Conservation (phyloP, 805 yeast species). For the Cyberlindnera nakhonratchasimensis region DNA sequence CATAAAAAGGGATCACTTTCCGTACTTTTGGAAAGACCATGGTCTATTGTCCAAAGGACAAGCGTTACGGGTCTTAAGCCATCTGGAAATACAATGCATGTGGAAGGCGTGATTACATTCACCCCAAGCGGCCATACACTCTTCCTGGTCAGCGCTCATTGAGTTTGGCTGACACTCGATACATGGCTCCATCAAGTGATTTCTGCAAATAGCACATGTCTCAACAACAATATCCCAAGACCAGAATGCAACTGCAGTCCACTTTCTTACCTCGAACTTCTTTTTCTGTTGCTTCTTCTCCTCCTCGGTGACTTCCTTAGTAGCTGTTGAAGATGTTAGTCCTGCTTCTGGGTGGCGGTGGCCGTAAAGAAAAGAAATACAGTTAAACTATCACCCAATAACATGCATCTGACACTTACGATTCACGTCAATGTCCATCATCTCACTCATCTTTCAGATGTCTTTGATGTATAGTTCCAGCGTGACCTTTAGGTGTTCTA, state of each 20-base stretch:
- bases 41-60: constrained; percentile 95
- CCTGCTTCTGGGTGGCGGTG: no score
- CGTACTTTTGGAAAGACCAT: constrained; percentile 77
- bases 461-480: neutral
- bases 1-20: constrained; percentile 41
- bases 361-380: no score
- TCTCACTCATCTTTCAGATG: constrained; percentile 18
- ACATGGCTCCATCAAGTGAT: constrained; percentile 97
- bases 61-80: constrained; percentile 92
- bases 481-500: neutral
- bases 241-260: constrained; percentile 99
- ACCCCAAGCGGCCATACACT: constrained; percentile 97
- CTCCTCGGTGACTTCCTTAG: neutral
- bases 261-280: constrained; percentile 89
- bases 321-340: neutral
- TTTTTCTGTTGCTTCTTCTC: constrained; percentile 51
- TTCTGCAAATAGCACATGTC: constrained; percentile 96
- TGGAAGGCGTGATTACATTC: constrained; percentile 98
- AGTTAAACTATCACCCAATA: no score
- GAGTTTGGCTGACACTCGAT: constrained; percentile 92
- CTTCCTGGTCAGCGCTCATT: constrained; percentile 56
- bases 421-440: constrained; percentile 28
- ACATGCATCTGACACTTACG: constrained; percentile 20
- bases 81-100: constrained; percentile 90
- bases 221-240: constrained; percentile 97